Conservation (phyloP, 768 basidiomycete genomes). For the Porpolomopsis calyptriformis region DNA sequence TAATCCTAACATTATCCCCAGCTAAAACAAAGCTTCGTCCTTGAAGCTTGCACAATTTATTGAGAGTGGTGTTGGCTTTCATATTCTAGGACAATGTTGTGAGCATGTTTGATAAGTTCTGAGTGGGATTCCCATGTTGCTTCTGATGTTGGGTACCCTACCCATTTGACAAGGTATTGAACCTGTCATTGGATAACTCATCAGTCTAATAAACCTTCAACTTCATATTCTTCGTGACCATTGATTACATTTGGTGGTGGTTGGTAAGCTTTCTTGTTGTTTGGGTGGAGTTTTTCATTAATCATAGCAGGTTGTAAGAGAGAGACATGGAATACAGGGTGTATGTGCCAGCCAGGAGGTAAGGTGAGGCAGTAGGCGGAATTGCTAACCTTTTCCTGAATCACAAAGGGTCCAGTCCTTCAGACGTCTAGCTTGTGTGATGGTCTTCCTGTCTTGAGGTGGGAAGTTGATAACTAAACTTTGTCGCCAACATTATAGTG, state of each 20-base stretch:
- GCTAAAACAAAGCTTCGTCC: too few relatives aligned
- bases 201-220: neutral
- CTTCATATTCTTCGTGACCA: neutral
- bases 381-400: constrained; percentile 12
- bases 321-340: neutral
- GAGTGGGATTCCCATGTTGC: neutral
- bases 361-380: constrained; percentile 13
- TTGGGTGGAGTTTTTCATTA: neutral
- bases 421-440: constrained; percentile 16
- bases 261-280: neutral
- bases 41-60: too few relatives aligned
- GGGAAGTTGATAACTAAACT: constrained; percentile 15
- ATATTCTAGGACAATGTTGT: neutral
- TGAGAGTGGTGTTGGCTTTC: too few relatives aligned
- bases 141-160: neutral
- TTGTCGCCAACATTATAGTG: constrained; percentile 11
- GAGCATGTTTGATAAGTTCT: neutral
- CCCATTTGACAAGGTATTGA: neutral
- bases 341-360: constrained; percentile 10
- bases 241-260: neutral
- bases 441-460: constrained; percentile 12
- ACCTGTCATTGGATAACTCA: neutral
- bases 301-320: neutral
- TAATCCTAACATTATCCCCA: too few relatives aligned
- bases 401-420: constrained; percentile 18